Evolutionary conservation across 148 eudicot genomes (phyloP), one percentile per base, ranked within the genome.

Genomic region (Cornus florida): DNA sequence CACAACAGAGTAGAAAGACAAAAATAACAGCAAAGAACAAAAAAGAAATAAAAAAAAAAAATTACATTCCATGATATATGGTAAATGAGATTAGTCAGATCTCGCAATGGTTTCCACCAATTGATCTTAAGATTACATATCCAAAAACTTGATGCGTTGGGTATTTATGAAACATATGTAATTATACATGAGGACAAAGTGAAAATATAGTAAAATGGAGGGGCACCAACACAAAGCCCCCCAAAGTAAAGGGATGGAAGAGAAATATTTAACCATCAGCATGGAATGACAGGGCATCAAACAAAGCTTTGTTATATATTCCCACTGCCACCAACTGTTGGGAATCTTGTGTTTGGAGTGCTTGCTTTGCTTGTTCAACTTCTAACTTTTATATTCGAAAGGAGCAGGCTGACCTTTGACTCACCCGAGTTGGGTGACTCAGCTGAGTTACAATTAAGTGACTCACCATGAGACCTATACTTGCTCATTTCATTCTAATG

Each of bases 261-360:
- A 19, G 57, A n/a, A 33, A 43, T 43, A 6, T 39, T 17, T 57
- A 48, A 59, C 43, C 67, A 57, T 28, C 67, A 74, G 72, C 74
- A 74, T 62, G 65, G 81, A 74, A 77, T 73, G 81, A 77, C 80
- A 78, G 48, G 10, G n/a, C 76, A 81, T 22, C 69, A 62, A 66
- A 48, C 33, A 57, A 31, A 73, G 46, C 56, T 32, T 53, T 41
- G 3, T 35, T 33, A 60, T 73, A 9, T 13, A 39, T 53, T 81
- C 79, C 80, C 79, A 72, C 81, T 56, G 57, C 77, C 56, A 48
- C 72, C 72, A 35, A 74, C 75, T 82, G 74, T 84, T 73, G 69
- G 80, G 78, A 74, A 60, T 82, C 86, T 84, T 87, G 83, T 80
- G 87, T 73, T 87, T 77, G 87, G 81, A 84, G 43, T 62, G 53